Evolutionary conservation across 2,329 filamentous ascomycete genomes (phyloP), one percentile per base, ranked within the genome.

Genomic region (Dactylellina drechsleri): DNA sequence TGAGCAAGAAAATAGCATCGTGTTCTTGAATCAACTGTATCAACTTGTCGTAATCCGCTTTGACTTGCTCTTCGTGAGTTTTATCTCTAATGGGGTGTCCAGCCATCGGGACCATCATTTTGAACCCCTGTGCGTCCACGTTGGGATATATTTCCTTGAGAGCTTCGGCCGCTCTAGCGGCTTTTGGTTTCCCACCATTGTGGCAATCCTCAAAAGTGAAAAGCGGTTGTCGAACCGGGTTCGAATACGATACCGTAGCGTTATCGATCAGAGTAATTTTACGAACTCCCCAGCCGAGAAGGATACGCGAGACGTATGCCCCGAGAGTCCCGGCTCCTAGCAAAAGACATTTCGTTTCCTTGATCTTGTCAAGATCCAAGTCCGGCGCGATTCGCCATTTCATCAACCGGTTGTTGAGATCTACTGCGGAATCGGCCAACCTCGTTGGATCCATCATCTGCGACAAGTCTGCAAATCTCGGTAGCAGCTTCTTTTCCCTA

Each of bases 201-300:
- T 93, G 83, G 80, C 95, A 98, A 82, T 99, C 95, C 43, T 91
- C 86, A 79, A 97, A 97, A 72, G 89, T 88, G 82, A 96, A 99
- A 1, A 99, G 86, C 0, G 95, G 94, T 81, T 99, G 95, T 40
- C 95, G 89, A 8, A 98, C 95, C 0, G 95, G 95, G 79, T 99
- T 99, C 0, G 94, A 98, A 81, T 93, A 99, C 5, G 93, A 97
- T 40, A 99, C 94, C 3, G 87, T 88, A 10, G 92, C 95, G 79
- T 96, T 96, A 83, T 99, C 95, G 76, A 99, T 88, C 81, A 99
- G 97, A 0, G 93, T 97, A 78, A 99, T 94, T 81, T 96, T 95
- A 23, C 91, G 88, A 10, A 98, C 93, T 12, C 95, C 95, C 95
- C 95, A 99, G 0, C 92, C 95, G 86, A 98, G 90, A 47, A 99